phyloP scores from a whole-genome alignment of 768 basidiomycete genomes.

The Lactarius quietus region DNA sequence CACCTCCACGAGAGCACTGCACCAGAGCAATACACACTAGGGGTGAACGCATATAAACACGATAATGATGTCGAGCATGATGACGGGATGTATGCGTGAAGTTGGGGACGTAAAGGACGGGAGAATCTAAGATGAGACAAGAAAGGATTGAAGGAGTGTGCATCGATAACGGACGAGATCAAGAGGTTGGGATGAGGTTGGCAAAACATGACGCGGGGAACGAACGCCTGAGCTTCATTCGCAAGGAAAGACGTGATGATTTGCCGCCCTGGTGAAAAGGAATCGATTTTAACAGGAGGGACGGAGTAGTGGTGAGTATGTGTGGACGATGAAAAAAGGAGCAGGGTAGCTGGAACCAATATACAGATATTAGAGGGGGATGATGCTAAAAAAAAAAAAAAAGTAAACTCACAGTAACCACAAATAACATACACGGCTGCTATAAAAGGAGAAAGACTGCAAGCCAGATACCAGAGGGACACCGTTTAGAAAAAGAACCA shows the following conservation, averaged over 20 bases:
- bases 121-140: slow-evolving; percentile 12
- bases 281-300: neutral
- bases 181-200: neutral
- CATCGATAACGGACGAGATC: neutral
- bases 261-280: neutral
- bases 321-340: slow-evolving; percentile 8
- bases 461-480: slow-evolving; percentile 14
- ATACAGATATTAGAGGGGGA: neutral
- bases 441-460: slow-evolving; percentile 5
- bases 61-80: slow-evolving; percentile 22
- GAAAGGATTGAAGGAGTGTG: slow-evolving; percentile 13
- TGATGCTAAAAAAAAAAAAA: no score
- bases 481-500: slow-evolving; percentile 4
- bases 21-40: slow-evolving; percentile 19
- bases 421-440: slow-evolving; percentile 24
- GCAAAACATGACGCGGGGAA: neutral
- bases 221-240: neutral
- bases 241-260: neutral
- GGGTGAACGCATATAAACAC: slow-evolving; percentile 20
- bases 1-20: slow-evolving; percentile 21
- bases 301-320: slow-evolving; percentile 16
- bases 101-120: neutral
- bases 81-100: slow-evolving; percentile 8
- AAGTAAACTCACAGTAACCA: slow-evolving; percentile 21
- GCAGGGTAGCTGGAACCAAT: neutral